A percentile compares a stretch with the other conserved stretches of the same genome.
Evolutionary conservation across 2,329 filamentous ascomycete species (phyloP).

Genomic region (Neopestalotiopsis rosae): DNA sequence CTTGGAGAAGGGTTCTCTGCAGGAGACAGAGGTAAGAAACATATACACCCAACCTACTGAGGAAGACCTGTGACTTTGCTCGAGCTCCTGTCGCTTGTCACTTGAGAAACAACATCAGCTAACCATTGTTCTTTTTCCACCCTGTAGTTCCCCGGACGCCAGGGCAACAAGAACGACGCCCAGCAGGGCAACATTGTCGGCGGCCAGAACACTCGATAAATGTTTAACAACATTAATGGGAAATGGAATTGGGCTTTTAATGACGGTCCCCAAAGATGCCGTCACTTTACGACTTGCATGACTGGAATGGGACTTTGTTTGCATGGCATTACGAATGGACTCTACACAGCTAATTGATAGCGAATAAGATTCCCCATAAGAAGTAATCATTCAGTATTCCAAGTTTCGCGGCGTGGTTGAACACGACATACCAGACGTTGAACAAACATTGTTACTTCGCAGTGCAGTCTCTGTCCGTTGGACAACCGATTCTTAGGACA

Average conservation of each 20-base stretch:
- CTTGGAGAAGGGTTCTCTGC: conserved; percentile 74
- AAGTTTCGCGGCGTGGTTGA: neutral
- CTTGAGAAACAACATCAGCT: conserved; percentile 4
- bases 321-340: conserved; percentile 8
- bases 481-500: too few relatives aligned
- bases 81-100: conserved; percentile 17
- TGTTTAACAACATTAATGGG: neutral
- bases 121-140: neutral
- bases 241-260: neutral
- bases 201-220: conserved; percentile 37
- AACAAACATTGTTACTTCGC: too few relatives aligned
- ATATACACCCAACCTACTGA: neutral
- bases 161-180: conserved; percentile 59
- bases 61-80: neutral
- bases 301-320: conserved; percentile 4
- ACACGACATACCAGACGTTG: neutral
- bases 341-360: conserved; percentile 10
- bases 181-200: conserved; percentile 46
- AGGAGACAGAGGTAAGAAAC: conserved; percentile 59
- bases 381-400: neutral
- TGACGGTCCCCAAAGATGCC: neutral
- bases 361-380: conserved; percentile 2
- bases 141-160: conserved; percentile 55
- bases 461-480: too few relatives aligned
- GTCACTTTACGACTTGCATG: conserved; percentile 17